Conservation (phyloP, 2,329 filamentous ascomycete species). For the Phyllachora maydis region DNA sequence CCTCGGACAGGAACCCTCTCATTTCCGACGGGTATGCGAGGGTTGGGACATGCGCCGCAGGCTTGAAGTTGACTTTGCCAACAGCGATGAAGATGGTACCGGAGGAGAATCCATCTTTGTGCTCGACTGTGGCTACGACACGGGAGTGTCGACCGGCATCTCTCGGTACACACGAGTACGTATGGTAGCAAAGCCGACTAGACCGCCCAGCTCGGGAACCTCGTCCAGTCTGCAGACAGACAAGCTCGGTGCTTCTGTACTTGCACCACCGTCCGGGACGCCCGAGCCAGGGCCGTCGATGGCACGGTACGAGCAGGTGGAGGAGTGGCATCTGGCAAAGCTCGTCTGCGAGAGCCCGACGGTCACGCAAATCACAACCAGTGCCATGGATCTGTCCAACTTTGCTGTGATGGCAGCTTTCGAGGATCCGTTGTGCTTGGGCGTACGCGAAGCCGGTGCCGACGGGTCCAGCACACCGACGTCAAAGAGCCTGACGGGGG, state of each 20-base stretch:
- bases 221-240: neutral
- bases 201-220: too few relatives aligned
- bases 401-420: constrained; percentile 48
- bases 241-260: too few relatives aligned
- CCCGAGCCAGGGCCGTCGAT: constrained; percentile 6
- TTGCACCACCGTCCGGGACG: constrained; percentile 1
- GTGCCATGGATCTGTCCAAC: constrained; percentile 52
- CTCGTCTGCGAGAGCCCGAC: constrained; percentile 40
- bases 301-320: constrained; percentile 16
- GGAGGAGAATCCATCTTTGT: constrained; percentile 56
- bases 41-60: constrained; percentile 85
- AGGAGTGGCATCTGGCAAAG: constrained; percentile 46
- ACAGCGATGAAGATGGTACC: constrained; percentile 52
- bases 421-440: constrained; percentile 58
- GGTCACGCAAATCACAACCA: constrained; percentile 43
- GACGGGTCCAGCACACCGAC: constrained; percentile 25
- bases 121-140: constrained; percentile 49
- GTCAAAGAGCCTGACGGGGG: constrained; percentile 17
- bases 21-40: constrained; percentile 59
- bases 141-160: constrained; percentile 24
- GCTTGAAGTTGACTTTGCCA: constrained; percentile 76
- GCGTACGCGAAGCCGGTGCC: constrained; percentile 17
- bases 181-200: too few relatives aligned
- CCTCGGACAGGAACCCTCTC: constrained; percentile 47
- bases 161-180: constrained; percentile 22